A percentile compares a stretch with the other conserved stretches of the same genome.
These are phyloP conservation scores for Scytalidium sp. DNA, from an alignment of 2,329 filamentous ascomycete species.

Conservation along the genomic window DNA sequence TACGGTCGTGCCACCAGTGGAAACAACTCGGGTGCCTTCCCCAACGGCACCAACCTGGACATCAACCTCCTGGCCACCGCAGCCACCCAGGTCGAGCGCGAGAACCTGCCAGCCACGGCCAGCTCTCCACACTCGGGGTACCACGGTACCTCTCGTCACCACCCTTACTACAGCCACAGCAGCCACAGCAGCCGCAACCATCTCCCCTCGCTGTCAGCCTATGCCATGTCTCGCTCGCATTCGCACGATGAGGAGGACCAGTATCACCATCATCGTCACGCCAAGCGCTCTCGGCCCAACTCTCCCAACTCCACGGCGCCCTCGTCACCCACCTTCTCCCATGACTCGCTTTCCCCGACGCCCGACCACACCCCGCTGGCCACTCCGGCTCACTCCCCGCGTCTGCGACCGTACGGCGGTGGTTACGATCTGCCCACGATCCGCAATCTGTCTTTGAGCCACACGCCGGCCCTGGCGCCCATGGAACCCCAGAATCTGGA, in stretches of 20 bases:
- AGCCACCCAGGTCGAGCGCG: conserved; percentile 60
- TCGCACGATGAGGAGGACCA: conserved; percentile 80
- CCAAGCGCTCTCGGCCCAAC: conserved; percentile 88
- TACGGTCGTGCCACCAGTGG: conserved; percentile 44
- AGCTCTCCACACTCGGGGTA: conserved; percentile 18
- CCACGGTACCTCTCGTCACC: conserved; percentile 46
- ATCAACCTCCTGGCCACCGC: conserved; percentile 60
- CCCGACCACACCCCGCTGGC: conserved; percentile 98
- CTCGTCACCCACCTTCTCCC: conserved; percentile 93
- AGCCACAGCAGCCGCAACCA: conserved; percentile 36
- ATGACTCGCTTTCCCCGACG: conserved; percentile 91
- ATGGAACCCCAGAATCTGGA: conserved; percentile 52
- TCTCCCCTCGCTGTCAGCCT: conserved; percentile 61
- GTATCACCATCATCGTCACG: conserved; percentile 67
- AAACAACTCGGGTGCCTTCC: conserved; percentile 32
- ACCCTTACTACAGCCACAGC: conserved; percentile 51
- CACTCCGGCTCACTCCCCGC: conserved; percentile 91
- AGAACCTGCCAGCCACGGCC: conserved; percentile 32
- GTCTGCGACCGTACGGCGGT: conserved; percentile 69
- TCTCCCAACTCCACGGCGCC: conserved; percentile 95
- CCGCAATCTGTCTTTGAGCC: conserved; percentile 66
- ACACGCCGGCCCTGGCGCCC: conserved; percentile 65
- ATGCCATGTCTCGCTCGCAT: conserved; percentile 90
- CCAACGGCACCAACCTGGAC: conserved; percentile 34
- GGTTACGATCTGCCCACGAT: conserved; percentile 85